Percentiles rank a stretch among this genome's conserved stretches.
These are phyloP conservation scores for Amylocystis lapponica DNA, from an alignment of 768 basidiomycete species.

Conservation along the genomic window DNA sequence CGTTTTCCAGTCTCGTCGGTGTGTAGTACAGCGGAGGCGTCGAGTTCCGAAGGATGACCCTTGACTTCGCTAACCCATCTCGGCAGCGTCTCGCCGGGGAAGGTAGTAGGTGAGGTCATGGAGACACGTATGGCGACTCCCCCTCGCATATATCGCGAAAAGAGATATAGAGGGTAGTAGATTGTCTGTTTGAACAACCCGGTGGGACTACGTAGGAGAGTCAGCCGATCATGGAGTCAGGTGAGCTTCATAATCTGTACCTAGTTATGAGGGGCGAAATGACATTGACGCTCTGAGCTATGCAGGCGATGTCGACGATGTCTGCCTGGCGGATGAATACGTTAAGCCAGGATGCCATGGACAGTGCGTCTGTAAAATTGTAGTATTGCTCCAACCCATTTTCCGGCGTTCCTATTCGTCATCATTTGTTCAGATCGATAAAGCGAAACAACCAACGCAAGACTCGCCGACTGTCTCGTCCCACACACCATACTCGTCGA, in stretches of 20 bases:
- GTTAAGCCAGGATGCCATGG: slow-evolving; percentile 57
- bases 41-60: slow-evolving; percentile 37
- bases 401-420: slow-evolving; percentile 11
- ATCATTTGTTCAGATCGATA: neutral
- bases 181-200: slow-evolving; percentile 42
- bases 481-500: slow-evolving; percentile 22
- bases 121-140: slow-evolving; percentile 37
- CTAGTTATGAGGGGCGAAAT: slow-evolving; percentile 32
- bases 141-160: slow-evolving; percentile 51
- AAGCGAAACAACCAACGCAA: neutral
- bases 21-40: slow-evolving; percentile 42
- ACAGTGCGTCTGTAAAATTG: slow-evolving; percentile 26
- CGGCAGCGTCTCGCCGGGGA: slow-evolving; percentile 45
- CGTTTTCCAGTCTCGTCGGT: slow-evolving; percentile 15
- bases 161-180: slow-evolving; percentile 47
- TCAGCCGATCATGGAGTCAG: too few relatives aligned
- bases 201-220: slow-evolving; percentile 27
- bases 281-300: slow-evolving; percentile 52
- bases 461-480: slow-evolving; percentile 20
- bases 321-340: slow-evolving; percentile 55
- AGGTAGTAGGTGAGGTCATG: slow-evolving; percentile 29
- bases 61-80: slow-evolving; percentile 41
- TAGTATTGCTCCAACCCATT: slow-evolving; percentile 17
- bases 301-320: slow-evolving; percentile 54
- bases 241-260: too few relatives aligned